A percentile compares a stretch with the other conserved stretches of the same genome.
phyloP scores from a whole-genome alignment of 2,329 filamentous ascomycete genomes.

The Xylaria digitata region DNA sequence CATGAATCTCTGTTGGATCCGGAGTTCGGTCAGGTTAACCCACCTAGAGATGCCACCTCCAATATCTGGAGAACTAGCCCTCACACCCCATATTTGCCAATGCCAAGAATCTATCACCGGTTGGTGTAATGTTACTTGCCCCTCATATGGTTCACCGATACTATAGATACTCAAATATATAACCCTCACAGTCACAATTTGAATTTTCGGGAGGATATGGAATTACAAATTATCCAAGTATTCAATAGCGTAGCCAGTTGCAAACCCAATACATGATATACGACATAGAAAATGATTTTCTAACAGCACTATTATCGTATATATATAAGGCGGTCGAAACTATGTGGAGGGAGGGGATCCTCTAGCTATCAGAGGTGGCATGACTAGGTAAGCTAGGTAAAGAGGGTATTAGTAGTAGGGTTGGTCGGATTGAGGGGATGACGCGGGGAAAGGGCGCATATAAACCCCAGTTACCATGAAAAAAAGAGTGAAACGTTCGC shows the following conservation, averaged over 20 bases:
- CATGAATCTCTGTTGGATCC: slow-evolving; percentile 24
- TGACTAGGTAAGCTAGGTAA: slow-evolving; percentile 16
- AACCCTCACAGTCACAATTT: neutral
- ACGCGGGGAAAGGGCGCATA: slow-evolving; percentile 32
- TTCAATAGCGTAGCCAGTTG: too few species aligned
- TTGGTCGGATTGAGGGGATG: slow-evolving; percentile 11
- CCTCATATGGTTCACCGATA: neutral
- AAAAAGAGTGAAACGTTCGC: slow-evolving; percentile 33
- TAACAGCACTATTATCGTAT: neutral
- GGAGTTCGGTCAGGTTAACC: slow-evolving; percentile 22
- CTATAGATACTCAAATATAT: neutral
- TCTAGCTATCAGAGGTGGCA: neutral
- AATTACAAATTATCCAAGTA: too few species aligned
- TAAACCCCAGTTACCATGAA: slow-evolving; percentile 29
- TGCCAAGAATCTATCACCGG: neutral
- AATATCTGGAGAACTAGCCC: neutral
- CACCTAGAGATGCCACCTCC: slow-evolving; percentile 13
- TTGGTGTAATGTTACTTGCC: neutral
- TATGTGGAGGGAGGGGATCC: neutral
- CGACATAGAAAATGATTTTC: neutral
- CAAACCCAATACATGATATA: too few species aligned
- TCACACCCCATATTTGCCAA: neutral
- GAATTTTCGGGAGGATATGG: too few species aligned
- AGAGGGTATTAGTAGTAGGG: neutral
- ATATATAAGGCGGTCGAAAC: neutral